These are phyloP conservation scores for Glycine latifolia DNA, from an alignment of 306 rosid genomes.

Conservation along the genomic window DNA sequence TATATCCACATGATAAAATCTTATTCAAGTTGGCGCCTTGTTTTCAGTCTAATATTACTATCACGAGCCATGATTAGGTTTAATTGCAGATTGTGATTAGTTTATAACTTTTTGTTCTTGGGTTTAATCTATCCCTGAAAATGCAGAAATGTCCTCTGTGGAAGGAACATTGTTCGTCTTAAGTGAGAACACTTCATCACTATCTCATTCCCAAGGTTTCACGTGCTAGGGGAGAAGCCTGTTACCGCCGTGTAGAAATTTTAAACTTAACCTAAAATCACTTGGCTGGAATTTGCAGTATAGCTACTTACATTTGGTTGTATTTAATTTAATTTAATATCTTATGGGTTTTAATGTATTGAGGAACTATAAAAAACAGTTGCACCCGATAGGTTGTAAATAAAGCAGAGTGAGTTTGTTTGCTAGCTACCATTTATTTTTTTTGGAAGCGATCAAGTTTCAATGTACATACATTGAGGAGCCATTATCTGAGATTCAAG, in stretches of 20 bases:
- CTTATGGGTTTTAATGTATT: conserved; percentile 21
- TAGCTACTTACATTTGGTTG: conserved; percentile 15
- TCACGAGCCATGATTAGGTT: too few species aligned
- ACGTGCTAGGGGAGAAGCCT: too few species aligned
- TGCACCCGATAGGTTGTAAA: conserved; percentile 46
- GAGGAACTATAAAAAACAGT: conserved; percentile 22
- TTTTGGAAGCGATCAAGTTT: neutral
- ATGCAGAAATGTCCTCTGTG: conserved; percentile 76
- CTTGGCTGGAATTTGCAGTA: conserved; percentile 40
- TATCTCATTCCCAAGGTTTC: too few species aligned
- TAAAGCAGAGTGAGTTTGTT: conserved; percentile 31
- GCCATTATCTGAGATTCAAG: neutral
- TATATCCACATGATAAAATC: neutral
- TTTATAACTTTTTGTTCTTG: neutral
- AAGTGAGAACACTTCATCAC: conserved; percentile 47
- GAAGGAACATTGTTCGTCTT: conserved; percentile 64
- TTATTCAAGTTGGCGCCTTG: neutral
- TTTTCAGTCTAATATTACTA: neutral
- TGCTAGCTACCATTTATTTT: conserved; percentile 16
- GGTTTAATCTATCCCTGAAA: conserved; percentile 23
- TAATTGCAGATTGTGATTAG: too few species aligned
- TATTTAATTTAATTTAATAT: neutral
- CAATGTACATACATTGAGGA: conserved; percentile 36
- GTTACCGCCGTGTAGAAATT: conserved; percentile 15
- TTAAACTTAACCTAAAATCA: conserved; percentile 19